A percentile compares a stretch with the other conserved stretches of the same genome.
Evolutionary conservation across 148 eudicot genomes (phyloP).

Genomic region (Rhododendron kiyosumense): DNA sequence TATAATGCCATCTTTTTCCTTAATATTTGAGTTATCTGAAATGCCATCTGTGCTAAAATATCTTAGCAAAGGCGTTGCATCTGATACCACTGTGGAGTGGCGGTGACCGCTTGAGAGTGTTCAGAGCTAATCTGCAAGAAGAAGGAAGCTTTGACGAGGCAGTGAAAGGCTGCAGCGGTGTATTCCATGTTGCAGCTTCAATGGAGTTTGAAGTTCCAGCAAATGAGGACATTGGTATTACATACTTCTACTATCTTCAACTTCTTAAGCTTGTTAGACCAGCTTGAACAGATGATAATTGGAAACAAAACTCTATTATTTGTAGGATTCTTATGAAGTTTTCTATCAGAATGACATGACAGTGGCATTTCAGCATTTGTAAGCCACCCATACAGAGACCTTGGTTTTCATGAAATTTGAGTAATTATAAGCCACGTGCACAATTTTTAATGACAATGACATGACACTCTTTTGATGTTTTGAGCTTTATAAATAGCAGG

Average conservation of each 20-base stretch:
- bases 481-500: background rate
- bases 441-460: background rate
- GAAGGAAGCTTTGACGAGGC: slow-evolving; percentile 87
- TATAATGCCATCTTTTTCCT: too few relatives aligned
- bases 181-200: slow-evolving; percentile 80
- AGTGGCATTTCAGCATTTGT: background rate
- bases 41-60: background rate
- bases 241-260: background rate
- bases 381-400: background rate
- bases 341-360: background rate
- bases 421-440: background rate
- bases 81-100: slow-evolving; percentile 47
- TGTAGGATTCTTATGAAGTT: background rate
- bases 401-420: background rate
- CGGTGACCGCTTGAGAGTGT: slow-evolving; percentile 39
- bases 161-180: slow-evolving; percentile 59
- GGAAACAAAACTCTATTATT: background rate
- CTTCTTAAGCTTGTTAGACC: background rate
- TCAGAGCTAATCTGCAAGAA: slow-evolving; percentile 57
- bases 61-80: slow-evolving; percentile 43
- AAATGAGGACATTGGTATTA: slow-evolving; percentile 46
- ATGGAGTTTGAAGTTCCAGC: slow-evolving; percentile 53
- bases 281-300: background rate
- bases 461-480: background rate
- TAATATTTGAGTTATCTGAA: background rate